A percentile compares a stretch with the other conserved stretches of the same genome.
Evolutionary conservation across 305 asterid species (phyloP).

Genomic region (Andrographis paniculata): DNA sequence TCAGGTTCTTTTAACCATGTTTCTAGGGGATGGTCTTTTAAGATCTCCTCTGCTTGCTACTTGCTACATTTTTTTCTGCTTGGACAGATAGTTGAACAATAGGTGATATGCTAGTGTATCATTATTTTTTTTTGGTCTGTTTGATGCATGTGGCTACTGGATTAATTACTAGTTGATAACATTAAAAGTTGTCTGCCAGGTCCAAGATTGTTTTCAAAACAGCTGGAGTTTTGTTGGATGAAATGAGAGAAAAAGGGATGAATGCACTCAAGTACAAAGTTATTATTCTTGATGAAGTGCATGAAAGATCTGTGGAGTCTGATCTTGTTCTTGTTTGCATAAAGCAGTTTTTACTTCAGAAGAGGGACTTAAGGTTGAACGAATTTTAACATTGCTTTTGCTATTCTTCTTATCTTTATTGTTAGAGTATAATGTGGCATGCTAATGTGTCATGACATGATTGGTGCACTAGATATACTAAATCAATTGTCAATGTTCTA

Average conservation of each 20-base stretch:
- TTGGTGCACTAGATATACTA: conserved; percentile 19
- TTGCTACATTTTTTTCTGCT: no score
- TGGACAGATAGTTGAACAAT: neutral
- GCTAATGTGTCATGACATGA: conserved; percentile 14
- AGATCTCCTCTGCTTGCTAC: no score
- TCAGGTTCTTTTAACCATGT: no score
- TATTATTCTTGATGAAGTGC: conserved; percentile 94
- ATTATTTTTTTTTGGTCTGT: neutral
- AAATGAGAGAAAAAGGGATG: conserved; percentile 88
- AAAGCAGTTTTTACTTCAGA: conserved; percentile 79
- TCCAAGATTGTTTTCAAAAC: conserved; percentile 91
- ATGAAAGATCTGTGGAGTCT: conserved; percentile 98
- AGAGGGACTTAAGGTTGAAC: conserved; percentile 56
- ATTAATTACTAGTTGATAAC: conserved; percentile 15
- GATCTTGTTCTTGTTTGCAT: conserved; percentile 94
- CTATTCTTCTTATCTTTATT: neutral
- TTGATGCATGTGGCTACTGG: conserved; percentile 13
- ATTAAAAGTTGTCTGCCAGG: conserved; percentile 30
- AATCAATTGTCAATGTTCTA: conserved; percentile 31
- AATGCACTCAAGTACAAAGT: conserved; percentile 90
- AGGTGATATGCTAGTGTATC: neutral
- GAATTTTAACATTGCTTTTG: neutral
- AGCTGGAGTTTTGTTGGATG: conserved; percentile 96
- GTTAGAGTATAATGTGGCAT: conserved; percentile 8
- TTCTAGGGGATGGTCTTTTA: no score